Evolutionary conservation across 1,284 basidiomycete genomes (phyloP).

Genomic region (Ustilago loliicola): DNA sequence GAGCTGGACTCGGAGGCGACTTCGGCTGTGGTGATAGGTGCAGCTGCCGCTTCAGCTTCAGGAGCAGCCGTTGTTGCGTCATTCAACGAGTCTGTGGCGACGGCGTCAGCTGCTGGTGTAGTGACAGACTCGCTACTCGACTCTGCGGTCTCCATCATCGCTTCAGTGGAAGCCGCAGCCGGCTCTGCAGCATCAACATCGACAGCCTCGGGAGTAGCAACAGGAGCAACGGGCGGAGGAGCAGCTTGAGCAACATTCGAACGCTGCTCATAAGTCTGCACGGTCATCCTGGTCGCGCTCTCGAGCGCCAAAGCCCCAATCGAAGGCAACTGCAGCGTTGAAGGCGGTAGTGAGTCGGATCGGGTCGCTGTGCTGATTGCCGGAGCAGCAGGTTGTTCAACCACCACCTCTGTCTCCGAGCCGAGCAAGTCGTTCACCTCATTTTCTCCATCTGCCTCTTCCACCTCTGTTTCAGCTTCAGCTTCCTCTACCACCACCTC

Average conservation of each 20-base stretch:
- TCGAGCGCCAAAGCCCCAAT: slow-evolving; percentile 22
- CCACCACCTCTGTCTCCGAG: slow-evolving; percentile 22
- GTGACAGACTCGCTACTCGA: background rate
- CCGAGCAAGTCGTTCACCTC: slow-evolving; percentile 11
- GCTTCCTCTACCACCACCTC: background rate
- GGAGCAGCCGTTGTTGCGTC: background rate
- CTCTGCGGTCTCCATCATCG: background rate
- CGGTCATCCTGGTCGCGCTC: slow-evolving; percentile 19
- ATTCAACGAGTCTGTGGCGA: background rate
- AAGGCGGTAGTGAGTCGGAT: slow-evolving; percentile 20
- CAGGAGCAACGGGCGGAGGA: background rate
- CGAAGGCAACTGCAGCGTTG: slow-evolving; percentile 7
- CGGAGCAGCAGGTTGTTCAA: slow-evolving; percentile 1
- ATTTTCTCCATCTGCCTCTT: background rate
- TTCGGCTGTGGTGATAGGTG: slow-evolving; percentile 1
- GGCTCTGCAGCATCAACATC: too few species aligned
- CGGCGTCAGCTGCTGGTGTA: background rate
- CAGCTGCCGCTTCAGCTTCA: background rate
- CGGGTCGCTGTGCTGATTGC: background rate
- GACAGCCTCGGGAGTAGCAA: background rate
- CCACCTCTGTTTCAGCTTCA: slow-evolving; percentile 4
- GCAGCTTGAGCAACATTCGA: background rate
- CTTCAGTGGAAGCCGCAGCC: background rate
- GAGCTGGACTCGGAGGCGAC: background rate
- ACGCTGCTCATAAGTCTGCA: slow-evolving; percentile 28